Percentiles rank a stretch among this genome's conserved stretches.
Evolutionary conservation across 2,329 filamentous ascomycete species (phyloP).

Genomic region (Penicillium sp.): DNA sequence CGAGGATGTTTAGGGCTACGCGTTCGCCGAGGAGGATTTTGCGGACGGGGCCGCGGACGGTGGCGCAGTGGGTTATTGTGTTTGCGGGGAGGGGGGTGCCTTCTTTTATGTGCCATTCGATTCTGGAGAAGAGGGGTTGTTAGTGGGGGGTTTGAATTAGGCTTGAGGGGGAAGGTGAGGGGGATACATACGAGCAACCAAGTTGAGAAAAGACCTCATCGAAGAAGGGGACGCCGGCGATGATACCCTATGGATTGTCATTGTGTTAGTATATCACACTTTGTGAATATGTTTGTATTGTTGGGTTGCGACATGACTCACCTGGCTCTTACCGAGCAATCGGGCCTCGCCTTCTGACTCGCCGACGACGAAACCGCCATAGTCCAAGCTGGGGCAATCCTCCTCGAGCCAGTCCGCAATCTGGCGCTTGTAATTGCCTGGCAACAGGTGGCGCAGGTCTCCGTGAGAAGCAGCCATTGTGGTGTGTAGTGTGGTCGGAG

Average conservation of each 20-base stretch:
- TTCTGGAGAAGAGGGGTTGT: constrained; percentile 49
- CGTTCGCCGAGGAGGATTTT: constrained; percentile 88
- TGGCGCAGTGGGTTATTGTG: constrained; percentile 72
- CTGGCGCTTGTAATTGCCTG: constrained; percentile 80
- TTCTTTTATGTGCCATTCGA: constrained; percentile 85
- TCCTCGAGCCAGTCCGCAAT: constrained; percentile 89
- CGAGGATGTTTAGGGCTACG: constrained; percentile 88
- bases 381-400: constrained; percentile 96
- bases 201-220: constrained; percentile 90
- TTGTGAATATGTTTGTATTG: neutral
- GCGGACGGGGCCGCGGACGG: constrained; percentile 81
- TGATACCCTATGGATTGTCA: constrained; percentile 63
- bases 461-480: constrained; percentile 64
- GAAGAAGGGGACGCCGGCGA: constrained; percentile 94
- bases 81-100: constrained; percentile 66
- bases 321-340: constrained; percentile 64
- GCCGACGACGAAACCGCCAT: constrained; percentile 95
- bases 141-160: neutral
- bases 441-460: constrained; percentile 75
- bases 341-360: constrained; percentile 52
- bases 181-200: constrained; percentile 70
- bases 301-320: constrained; percentile 35
- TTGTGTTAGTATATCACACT: constrained; percentile 9
- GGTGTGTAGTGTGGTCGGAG: neutral
- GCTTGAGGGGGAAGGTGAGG: neutral